Conservation (phyloP, 257 asterid genomes). For the Solanum arcanum region DNA sequence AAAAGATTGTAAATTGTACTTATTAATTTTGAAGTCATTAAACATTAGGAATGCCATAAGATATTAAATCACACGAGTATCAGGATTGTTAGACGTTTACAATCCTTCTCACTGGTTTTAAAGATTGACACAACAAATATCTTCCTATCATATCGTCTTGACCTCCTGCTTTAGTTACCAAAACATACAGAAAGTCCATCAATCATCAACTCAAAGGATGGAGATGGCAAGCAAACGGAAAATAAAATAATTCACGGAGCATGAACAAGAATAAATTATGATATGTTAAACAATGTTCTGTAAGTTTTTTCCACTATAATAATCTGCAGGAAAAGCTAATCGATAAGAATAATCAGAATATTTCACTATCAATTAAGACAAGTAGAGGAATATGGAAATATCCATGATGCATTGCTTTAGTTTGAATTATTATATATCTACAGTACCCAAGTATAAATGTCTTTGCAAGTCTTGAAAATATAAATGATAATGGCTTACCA, state of each 20-base stretch:
- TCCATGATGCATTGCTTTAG: background rate
- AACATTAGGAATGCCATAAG: background rate
- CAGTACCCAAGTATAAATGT: background rate
- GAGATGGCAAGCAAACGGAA: background rate
- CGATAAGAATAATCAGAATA: background rate
- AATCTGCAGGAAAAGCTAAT: background rate
- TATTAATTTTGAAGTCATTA: background rate
- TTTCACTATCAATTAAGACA: background rate
- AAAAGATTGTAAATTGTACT: background rate
- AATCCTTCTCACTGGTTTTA: background rate
- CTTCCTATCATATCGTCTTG: background rate
- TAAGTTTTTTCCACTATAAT: background rate
- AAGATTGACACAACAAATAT: background rate
- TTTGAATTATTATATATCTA: background rate
- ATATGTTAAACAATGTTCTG: background rate
- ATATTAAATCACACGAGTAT: background rate
- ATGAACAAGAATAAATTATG: background rate
- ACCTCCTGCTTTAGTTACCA: background rate
- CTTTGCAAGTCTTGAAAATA: background rate
- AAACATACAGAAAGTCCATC: background rate
- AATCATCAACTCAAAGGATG: background rate
- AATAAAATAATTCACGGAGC: background rate
- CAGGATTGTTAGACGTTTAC: background rate
- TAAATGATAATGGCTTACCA: slow-evolving; percentile 27
- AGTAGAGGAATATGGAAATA: background rate